Evolutionary conservation across 2,329 filamentous ascomycete genomes (phyloP).

Genomic region (Colletotrichum salicis): DNA sequence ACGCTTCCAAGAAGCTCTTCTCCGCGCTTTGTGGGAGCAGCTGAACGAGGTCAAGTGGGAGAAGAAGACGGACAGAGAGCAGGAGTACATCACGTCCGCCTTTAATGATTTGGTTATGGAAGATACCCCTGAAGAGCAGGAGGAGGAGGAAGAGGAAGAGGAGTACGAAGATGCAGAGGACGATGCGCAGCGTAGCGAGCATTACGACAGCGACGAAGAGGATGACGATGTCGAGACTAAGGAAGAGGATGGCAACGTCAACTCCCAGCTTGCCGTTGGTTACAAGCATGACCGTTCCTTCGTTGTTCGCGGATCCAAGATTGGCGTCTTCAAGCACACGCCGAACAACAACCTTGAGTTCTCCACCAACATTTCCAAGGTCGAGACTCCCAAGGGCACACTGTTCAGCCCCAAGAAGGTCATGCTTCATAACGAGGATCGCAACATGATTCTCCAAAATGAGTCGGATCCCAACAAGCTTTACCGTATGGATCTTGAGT

Average conservation of each 20-base stretch:
- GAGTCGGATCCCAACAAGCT: slow-evolving; percentile 85
- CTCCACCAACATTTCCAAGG: slow-evolving; percentile 95
- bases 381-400: slow-evolving; percentile 86
- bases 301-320: slow-evolving; percentile 96
- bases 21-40: slow-evolving; percentile 97
- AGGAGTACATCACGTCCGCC: slow-evolving; percentile 93
- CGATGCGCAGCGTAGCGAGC: slow-evolving; percentile 75
- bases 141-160: slow-evolving; percentile 61
- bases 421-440: slow-evolving; percentile 92
- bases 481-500: slow-evolving; percentile 97
- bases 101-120: slow-evolving; percentile 96
- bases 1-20: slow-evolving; percentile 90
- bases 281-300: slow-evolving; percentile 98
- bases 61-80: slow-evolving; percentile 91
- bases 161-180: slow-evolving; percentile 70
- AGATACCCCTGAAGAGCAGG: slow-evolving; percentile 65
- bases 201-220: slow-evolving; percentile 77
- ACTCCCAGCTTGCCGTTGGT: slow-evolving; percentile 93
- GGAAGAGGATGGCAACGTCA: slow-evolving; percentile 83
- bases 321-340: slow-evolving; percentile 98
- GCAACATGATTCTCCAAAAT: slow-evolving; percentile 90
- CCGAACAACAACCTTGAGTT: slow-evolving; percentile 93
- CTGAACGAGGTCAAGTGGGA: slow-evolving; percentile 93
- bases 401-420: slow-evolving; percentile 95
- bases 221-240: slow-evolving; percentile 77